Percentiles rank a stretch among this genome's conserved stretches.
These are phyloP conservation scores for Saturnispora dispora DNA, from an alignment of 805 yeast genomes.

Conservation along the genomic window DNA sequence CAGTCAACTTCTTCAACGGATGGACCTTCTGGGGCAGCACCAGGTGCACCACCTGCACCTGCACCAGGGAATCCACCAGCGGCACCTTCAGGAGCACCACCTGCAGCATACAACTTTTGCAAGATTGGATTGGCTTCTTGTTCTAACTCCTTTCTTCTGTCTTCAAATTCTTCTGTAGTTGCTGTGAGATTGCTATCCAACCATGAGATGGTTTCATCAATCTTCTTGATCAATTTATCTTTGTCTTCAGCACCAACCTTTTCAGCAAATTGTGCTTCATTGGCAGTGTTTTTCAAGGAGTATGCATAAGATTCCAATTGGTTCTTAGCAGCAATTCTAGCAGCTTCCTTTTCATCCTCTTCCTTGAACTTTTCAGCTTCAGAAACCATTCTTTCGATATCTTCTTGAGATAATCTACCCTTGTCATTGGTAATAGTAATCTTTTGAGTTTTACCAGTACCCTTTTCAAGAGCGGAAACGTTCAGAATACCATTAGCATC, in stretches of 20 bases:
- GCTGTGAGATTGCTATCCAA: slow-evolving; percentile 92
- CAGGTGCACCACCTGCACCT: slow-evolving; percentile 21
- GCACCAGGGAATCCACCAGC: slow-evolving; percentile 28
- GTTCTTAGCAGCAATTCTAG: slow-evolving; percentile 98
- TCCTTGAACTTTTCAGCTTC: slow-evolving; percentile 98
- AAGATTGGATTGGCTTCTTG: slow-evolving; percentile 91
- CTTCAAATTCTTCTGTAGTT: slow-evolving; percentile 82
- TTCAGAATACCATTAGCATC: slow-evolving; percentile 97
- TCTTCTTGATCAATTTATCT: slow-evolving; percentile 62
- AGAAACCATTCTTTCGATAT: slow-evolving; percentile 93
- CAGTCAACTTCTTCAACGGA: slow-evolving; percentile 78
- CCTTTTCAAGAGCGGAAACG: slow-evolving; percentile 94
- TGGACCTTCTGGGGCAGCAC: slow-evolving; percentile 40
- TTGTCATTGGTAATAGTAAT: slow-evolving; percentile 97
- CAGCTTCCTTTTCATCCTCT: slow-evolving; percentile 94
- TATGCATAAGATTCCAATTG: slow-evolving; percentile 97
- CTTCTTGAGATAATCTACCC: slow-evolving; percentile 97
- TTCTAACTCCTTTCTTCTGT: slow-evolving; percentile 94
- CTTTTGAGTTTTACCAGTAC: slow-evolving; percentile 96
- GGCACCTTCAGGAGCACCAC: slow-evolving; percentile 72
- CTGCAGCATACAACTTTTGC: slow-evolving; percentile 93
- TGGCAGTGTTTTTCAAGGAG: slow-evolving; percentile 86
- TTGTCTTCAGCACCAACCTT: slow-evolving; percentile 34
- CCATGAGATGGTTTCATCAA: slow-evolving; percentile 76
- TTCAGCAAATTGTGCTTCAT: slow-evolving; percentile 77